Conservation (phyloP, 2,329 filamentous ascomycete species). For the Pseudogymnoascus sp. region DNA sequence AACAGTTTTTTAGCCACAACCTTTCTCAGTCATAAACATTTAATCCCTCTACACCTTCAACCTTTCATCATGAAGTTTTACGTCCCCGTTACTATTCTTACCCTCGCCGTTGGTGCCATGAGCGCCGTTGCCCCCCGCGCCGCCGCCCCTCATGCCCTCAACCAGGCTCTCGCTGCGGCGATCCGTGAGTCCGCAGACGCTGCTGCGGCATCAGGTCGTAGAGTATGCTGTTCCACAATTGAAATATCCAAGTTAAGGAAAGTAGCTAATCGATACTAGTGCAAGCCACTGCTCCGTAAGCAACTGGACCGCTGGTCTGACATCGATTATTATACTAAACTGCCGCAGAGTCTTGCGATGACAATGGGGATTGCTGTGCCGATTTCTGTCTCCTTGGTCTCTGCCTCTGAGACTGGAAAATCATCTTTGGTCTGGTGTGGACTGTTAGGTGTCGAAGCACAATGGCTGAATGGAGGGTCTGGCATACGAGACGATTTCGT, state of each 20-base stretch:
- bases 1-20: background rate
- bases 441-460: background rate
- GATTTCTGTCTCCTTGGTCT: background rate
- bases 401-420: too few species aligned
- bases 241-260: constrained; percentile 36
- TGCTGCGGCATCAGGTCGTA: too few species aligned
- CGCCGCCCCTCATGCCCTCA: too few species aligned
- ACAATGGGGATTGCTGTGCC: too few species aligned
- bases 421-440: too few species aligned
- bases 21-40: background rate
- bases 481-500: background rate
- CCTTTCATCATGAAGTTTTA: background rate
- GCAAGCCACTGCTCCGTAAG: background rate
- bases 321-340: background rate
- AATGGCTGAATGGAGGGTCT: background rate
- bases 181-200: too few species aligned
- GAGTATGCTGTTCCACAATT: too few species aligned
- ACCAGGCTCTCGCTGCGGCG: too few species aligned
- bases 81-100: constrained; percentile 20
- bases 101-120: constrained; percentile 27
- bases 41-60: background rate
- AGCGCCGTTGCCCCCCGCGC: too few species aligned
- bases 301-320: background rate
- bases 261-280: background rate
- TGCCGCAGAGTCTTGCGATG: too few species aligned